Evolutionary conservation across 2,329 filamentous ascomycete genomes (phyloP), one percentile per base, ranked within the genome.

Genomic region (Aureobasidium sp.): DNA sequence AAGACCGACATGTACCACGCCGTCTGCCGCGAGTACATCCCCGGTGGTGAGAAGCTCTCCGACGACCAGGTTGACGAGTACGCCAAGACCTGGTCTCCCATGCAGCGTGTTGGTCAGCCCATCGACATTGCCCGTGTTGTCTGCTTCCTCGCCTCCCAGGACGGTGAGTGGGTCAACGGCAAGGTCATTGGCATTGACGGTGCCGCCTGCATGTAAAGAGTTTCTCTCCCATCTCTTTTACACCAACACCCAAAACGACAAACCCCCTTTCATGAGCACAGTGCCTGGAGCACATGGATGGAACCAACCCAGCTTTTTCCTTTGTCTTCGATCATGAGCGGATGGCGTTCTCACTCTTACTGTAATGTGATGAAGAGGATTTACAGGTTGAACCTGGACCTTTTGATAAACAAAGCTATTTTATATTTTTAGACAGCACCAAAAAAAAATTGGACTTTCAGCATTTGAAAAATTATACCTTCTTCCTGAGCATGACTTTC

Each of bases 61-160:
- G 77, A 84, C 68, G 81, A 85, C 64, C 76, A 82, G 70, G 81
- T 85, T 61, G 82, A 85, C 65, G 81, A 81, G 80, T 86, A 81
- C 70, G 85, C 84, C 48, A 78, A 80, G 64, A 84, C 80, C 63
- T 86, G 84, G 83, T 86, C 83, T 21, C 85, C 85, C 41, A 77
- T 85, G 67, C 79, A 81, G 75, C 83, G 85, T 69, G 85, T 87
- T 63, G 85, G 85, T 66, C 83, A 87, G 65, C 85, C 85, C 62
- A 82, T 86, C 69, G 86, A 88, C 70, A 83, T 88, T 71, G 86
- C 85, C 65, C 82, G 84, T 64, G 83, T 86, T 21, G 84, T 86
- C 62, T 83, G 81, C 75, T 77, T 83, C 79, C 67, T 86, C 73
- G 71, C 84, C 67, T 73, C 81, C 71, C 74, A 86, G 76, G 74